Percentiles rank a stretch among this genome's conserved stretches.
Evolutionary conservation across 2,329 filamentous ascomycete genomes (phyloP).

Genomic region (Thelonectria blattea): DNA sequence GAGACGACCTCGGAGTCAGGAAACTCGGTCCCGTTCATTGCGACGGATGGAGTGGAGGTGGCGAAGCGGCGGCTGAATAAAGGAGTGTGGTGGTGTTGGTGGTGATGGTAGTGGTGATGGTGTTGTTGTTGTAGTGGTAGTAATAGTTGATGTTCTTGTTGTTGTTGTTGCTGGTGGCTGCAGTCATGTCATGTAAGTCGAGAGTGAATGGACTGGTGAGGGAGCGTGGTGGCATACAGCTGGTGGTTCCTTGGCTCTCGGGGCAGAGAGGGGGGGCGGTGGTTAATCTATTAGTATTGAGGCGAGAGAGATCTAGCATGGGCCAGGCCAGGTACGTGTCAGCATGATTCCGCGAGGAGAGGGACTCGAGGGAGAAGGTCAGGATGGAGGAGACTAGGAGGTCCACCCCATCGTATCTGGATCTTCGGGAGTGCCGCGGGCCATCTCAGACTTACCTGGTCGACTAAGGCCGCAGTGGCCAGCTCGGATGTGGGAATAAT

Average conservation of each 20-base stretch:
- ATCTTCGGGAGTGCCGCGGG: slow-evolving; percentile 41
- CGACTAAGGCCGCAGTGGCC: slow-evolving; percentile 40
- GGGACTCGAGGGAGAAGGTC: slow-evolving; percentile 22
- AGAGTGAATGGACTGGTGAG: slow-evolving; percentile 31
- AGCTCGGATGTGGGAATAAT: slow-evolving; percentile 40
- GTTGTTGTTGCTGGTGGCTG: slow-evolving; percentile 46
- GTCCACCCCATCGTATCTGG: slow-evolving; percentile 38
- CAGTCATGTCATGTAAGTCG: slow-evolving; percentile 33
- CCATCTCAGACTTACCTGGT: slow-evolving; percentile 39
- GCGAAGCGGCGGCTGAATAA: slow-evolving; percentile 54
- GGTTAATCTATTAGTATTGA: slow-evolving; percentile 36
- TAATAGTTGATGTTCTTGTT: slow-evolving; percentile 28
- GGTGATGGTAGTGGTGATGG: slow-evolving; percentile 3
- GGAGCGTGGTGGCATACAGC: slow-evolving; percentile 52
- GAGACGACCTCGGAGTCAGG: slow-evolving; percentile 56
- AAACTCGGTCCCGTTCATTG: slow-evolving; percentile 59
- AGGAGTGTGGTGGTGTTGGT: slow-evolving; percentile 52
- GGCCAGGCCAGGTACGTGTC: slow-evolving; percentile 30
- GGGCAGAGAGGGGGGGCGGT: slow-evolving; percentile 27
- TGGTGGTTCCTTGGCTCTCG: slow-evolving; percentile 53
- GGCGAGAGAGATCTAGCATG: slow-evolving; percentile 35
- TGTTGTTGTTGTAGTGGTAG: slow-evolving; percentile 40
- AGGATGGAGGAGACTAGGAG: slow-evolving; percentile 35
- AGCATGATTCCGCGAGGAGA: slow-evolving; percentile 34
- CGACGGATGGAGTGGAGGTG: slow-evolving; percentile 51